Base-by-base conservation (phyloP, 768 basidiomycete genomes). In the Macrolepiota dolichaula region DNA sequence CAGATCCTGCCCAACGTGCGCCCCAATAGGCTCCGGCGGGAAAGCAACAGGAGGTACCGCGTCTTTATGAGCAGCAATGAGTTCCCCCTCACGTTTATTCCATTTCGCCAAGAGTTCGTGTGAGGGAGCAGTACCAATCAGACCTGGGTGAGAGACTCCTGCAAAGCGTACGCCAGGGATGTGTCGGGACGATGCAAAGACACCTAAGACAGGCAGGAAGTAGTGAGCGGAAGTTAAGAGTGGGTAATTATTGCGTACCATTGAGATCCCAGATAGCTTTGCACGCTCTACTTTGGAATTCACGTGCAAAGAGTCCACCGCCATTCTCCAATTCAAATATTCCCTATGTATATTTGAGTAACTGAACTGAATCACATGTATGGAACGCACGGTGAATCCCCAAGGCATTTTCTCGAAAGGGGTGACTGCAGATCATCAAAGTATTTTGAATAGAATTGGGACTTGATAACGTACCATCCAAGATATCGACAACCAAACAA, bases 231-330 rank as follows among this genome's bases (percentile, higher is more conserved):
- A 27, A 40, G 13, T 37, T 7, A 22, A 38, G 11, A 5, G 19
- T 32, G 4, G 37, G 29, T 15, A n/a, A 9, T 51, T 55, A 17
- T 37, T n/a, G 54, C 66, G 56, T 65, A 81, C 86, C 86, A 63
- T 89, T 77, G 63, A 92, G 80, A 70, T 91, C 90, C 90, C 90
- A 92, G 61, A 92, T 88, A 4, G 90, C 88, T 68, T 92, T 92
- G 57, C 83, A 81, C 0, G 89, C 89, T 66, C 76, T 82, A 67
- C 85, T 88, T 44, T 88, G 74, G 71, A 89, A 89, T 69, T 91
- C 87, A 17, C 76, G 77, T 3, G 86, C 85, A 66, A 89, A 91
- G 17, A 89, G 74, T 6, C 87, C 88, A 12, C 88, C 88, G 1
- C 88, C 89, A 60, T 91, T 89, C 57, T 83, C 77, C 12, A 88